A percentile compares a stretch with the other conserved stretches of the same genome.
Evolutionary conservation across 2,329 filamentous ascomycete genomes (phyloP).

Genomic region (Botrytis paeoniae): DNA sequence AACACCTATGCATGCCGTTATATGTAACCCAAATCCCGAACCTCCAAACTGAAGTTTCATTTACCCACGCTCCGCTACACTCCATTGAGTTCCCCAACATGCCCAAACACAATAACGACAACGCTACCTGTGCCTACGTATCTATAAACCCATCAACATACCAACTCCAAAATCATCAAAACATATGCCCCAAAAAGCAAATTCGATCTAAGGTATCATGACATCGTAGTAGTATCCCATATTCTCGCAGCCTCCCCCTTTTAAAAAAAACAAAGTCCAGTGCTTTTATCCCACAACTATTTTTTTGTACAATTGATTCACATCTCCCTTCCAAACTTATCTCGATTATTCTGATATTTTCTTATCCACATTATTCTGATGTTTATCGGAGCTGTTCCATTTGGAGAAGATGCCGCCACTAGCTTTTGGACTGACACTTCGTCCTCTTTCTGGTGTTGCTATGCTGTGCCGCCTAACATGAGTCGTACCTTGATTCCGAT

Average conservation of each 20-base stretch:
- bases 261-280: not conserved
- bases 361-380: constrained; percentile 10
- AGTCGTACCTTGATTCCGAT: constrained; percentile 23
- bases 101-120: not conserved
- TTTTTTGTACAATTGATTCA: constrained; percentile 8
- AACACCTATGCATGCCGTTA: not conserved
- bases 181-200: not conserved
- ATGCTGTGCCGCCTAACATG: constrained; percentile 18
- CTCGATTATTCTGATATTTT: not conserved
- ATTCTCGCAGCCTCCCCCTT: not conserved
- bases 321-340: not conserved
- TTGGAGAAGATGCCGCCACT: constrained; percentile 13
- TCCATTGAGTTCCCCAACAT: not conserved
- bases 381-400: constrained; percentile 9
- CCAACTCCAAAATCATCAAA: not conserved
- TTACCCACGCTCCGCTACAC: not conserved
- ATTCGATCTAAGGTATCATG: constrained; percentile 8
- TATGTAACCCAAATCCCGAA: not conserved
- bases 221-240: constrained; percentile 1
- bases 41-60: not conserved
- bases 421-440: constrained; percentile 15
- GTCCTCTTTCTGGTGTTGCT: constrained; percentile 2
- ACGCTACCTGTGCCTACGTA: not conserved
- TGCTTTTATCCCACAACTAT: not conserved
- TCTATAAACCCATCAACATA: not conserved